Evolutionary conservation across 208 protist species (phyloP), one percentile per base, ranked within the genome.

Genomic region (Leptomonas pyrrhocoris): DNA sequence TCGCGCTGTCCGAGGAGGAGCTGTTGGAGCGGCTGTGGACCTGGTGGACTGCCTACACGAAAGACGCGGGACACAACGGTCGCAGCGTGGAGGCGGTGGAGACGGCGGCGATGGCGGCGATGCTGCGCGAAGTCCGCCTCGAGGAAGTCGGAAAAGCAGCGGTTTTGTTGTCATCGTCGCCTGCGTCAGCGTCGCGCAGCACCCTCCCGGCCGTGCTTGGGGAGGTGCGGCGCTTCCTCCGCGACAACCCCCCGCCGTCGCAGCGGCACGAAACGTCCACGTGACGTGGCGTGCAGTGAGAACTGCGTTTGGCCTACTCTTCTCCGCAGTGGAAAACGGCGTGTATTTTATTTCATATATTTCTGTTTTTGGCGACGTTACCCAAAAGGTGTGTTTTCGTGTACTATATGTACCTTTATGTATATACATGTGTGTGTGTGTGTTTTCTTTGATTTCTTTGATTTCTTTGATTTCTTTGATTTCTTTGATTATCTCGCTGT

Each of bases 21-120:
- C 34, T 74, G 50, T 31, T 74, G 45, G 69, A 68, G 42, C 50
- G 69, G 16, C 53, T 74, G 25, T 74, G 69, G 69, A 68, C 69
- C 53, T 74, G 69, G 69, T 74, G 69, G 69, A 28, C 27, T 3
- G 30, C 69, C 19, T 57, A 65, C 69, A 23, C 7, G 9, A 53
- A 62, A 5, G 69, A 74, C 42, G 25, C 31, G 18, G 46, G 48
- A 0, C 45, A 11, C 28, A 21, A 1, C 12, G 30, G 53, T 11
- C 38, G 25, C 30, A 38, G 27, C 25, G 64, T 54, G 28, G 49
- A 23, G 0, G 69, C 18, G 19, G 60, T 36, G 34, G 60, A 68
- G 53, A 21, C 18, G 43, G 40, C 30, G 1, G 60, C 25, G 7
- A 42, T 68, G 45, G 60, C 51, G 19, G 59, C 54, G 27, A 56